A percentile compares a stretch with the other conserved stretches of the same genome.
These are phyloP conservation scores for Calonectria honghensis DNA, from an alignment of 2,329 filamentous ascomycete genomes.

Conservation along the genomic window DNA sequence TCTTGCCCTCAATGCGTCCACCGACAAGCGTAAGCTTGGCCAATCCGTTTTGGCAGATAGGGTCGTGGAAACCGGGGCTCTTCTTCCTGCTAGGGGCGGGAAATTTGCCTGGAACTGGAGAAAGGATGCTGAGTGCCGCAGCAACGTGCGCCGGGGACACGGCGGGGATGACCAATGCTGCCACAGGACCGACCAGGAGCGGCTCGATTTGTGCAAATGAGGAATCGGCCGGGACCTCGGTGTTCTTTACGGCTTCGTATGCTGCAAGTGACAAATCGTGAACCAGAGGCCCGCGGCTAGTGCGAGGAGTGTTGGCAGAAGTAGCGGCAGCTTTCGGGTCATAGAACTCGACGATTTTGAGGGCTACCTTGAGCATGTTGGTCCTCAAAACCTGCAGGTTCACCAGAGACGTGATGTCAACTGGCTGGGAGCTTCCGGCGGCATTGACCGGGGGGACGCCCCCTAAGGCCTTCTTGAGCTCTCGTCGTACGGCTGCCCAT, in stretches of 20 bases:
- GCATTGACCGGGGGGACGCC: conserved; percentile 61
- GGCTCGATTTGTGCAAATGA: conserved; percentile 79
- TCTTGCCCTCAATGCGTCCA: conserved; percentile 88
- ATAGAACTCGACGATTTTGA: conserved; percentile 91
- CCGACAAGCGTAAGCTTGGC: conserved; percentile 92
- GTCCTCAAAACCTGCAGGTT: conserved; percentile 91
- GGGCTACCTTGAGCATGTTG: conserved; percentile 89
- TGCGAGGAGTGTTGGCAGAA: conserved; percentile 56
- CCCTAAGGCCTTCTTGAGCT: conserved; percentile 65
- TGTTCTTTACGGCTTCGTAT: conserved; percentile 67
- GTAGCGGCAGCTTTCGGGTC: conserved; percentile 67
- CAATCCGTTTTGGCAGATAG: conserved; percentile 84
- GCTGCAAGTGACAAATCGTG: conserved; percentile 74
- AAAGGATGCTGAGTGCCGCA: conserved; percentile 85
- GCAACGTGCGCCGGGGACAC: conserved; percentile 91
- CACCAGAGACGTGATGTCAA: conserved; percentile 75
- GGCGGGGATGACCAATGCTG: conserved; percentile 85
- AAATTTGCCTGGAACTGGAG: conserved; percentile 83
- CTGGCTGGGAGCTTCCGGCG: conserved; percentile 54
- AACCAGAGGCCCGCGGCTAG: conserved; percentile 59
- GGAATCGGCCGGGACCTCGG: conserved; percentile 61
- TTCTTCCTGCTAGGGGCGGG: conserved; percentile 85
- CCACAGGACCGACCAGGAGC: conserved; percentile 87
- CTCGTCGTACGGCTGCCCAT: conserved; percentile 66
- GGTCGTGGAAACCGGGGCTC: conserved; percentile 88